Evolutionary conservation across 164 flowering plant species (phyloP).

Genomic region (Magnolia sinica): DNA sequence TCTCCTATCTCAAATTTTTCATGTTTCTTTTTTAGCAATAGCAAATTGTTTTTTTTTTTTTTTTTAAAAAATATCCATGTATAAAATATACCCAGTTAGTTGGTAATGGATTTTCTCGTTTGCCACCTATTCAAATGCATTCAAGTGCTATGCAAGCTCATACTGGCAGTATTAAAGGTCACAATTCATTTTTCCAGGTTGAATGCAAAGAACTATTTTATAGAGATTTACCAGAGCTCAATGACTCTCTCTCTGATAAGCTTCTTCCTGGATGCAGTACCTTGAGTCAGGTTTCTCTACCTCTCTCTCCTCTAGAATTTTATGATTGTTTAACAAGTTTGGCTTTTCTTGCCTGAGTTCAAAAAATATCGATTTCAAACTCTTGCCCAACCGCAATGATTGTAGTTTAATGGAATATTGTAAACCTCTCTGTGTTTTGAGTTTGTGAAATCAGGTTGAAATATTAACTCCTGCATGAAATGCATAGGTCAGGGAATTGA

Average conservation of each 20-base stretch:
- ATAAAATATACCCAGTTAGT: not conserved
- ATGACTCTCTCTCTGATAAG: slow-evolving; percentile 79
- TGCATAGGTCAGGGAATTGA: slow-evolving; percentile 61
- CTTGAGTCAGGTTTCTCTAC: slow-evolving; percentile 49
- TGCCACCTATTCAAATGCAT: not conserved
- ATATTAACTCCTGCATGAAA: not conserved
- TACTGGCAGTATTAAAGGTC: not conserved
- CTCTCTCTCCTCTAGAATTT: not conserved
- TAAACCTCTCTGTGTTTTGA: not conserved
- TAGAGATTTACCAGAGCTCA: slow-evolving; percentile 73
- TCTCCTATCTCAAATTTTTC: not conserved
- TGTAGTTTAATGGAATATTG: not conserved
- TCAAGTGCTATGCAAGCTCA: not conserved
- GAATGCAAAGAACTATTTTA: slow-evolving; percentile 86
- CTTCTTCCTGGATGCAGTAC: slow-evolving; percentile 79
- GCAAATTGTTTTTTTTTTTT: too few relatives aligned
- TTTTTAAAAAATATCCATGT: not conserved
- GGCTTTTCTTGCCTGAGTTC: not conserved
- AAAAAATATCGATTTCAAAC: not conserved
- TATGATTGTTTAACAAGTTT: not conserved
- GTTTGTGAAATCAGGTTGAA: not conserved
- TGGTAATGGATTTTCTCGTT: not conserved
- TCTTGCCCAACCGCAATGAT: not conserved
- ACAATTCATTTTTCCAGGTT: slow-evolving; percentile 42
- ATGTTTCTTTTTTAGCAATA: not conserved